Evolutionary conservation across 305 asterid species (phyloP).

Genomic region (Plantago lanceolata): DNA sequence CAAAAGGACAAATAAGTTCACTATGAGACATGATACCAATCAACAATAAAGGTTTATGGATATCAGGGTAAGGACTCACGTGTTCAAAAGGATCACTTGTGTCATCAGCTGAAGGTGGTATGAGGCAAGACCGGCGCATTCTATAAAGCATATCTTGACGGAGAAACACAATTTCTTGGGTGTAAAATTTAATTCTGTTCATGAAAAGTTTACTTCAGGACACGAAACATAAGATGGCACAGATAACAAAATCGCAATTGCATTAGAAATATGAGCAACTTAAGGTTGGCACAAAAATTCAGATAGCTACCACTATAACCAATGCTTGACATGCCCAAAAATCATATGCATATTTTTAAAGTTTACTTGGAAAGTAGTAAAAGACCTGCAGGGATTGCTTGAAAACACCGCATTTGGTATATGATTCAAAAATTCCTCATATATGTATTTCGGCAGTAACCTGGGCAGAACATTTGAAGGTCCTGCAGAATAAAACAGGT

Average conservation of each 20-base stretch:
- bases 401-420: slow-evolving; percentile 69
- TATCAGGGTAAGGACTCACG: slow-evolving; percentile 40
- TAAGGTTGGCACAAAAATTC: not conserved
- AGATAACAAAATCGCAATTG: too few relatives aligned
- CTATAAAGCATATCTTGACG: slow-evolving; percentile 87
- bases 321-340: slow-evolving; percentile 1
- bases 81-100: slow-evolving; percentile 91
- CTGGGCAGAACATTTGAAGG: slow-evolving; percentile 88
- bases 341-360: not conserved
- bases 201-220: slow-evolving; percentile 18
- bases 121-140: slow-evolving; percentile 82
- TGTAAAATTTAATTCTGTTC: slow-evolving; percentile 73
- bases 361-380: slow-evolving; percentile 6
- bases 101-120: slow-evolving; percentile 85
- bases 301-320: slow-evolving; percentile 11
- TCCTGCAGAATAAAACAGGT: slow-evolving; percentile 41
- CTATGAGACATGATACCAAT: slow-evolving; percentile 3
- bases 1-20: slow-evolving; percentile 18
- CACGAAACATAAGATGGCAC: not conserved
- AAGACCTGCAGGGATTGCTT: slow-evolving; percentile 93
- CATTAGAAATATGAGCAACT: not conserved
- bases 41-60: slow-evolving; percentile 15
- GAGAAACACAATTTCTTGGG: slow-evolving; percentile 85
- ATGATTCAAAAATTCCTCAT: slow-evolving; percentile 66
- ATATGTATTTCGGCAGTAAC: slow-evolving; percentile 72